A percentile compares a stretch with the other conserved stretches of the same genome.
phyloP scores from a whole-genome alignment of 805 yeast genomes.

The Lipomyces starkeyi region DNA sequence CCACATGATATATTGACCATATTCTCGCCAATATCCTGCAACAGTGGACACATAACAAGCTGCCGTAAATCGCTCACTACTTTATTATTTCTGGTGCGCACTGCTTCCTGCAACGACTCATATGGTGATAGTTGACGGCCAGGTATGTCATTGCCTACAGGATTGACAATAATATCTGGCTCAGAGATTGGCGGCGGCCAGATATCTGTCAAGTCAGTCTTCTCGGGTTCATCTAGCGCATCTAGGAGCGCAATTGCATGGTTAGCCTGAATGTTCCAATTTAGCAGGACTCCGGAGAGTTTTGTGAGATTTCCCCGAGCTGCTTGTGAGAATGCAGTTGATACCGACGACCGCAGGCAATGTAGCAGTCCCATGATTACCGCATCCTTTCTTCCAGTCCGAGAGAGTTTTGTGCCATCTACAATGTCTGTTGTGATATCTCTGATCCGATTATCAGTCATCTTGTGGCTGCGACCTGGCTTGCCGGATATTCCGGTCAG shows the following conservation, averaged over 20 bases:
- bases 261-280: constrained; percentile 9
- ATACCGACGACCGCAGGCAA: constrained; percentile 13
- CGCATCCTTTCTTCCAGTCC: constrained; percentile 14
- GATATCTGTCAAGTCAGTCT: constrained; percentile 13
- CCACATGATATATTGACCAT: constrained; percentile 31
- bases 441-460: background rate
- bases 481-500: constrained; percentile 8
- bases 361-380: constrained; percentile 14
- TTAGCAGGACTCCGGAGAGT: constrained; percentile 17
- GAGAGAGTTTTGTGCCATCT: constrained; percentile 25
- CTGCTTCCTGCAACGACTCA: constrained; percentile 5
- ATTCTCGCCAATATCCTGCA: constrained; percentile 14
- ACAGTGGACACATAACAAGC: constrained; percentile 22
- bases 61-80: constrained; percentile 14
- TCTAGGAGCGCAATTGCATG: constrained; percentile 13
- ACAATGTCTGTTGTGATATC: constrained; percentile 18
- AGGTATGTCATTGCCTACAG: background rate
- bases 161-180: too few relatives aligned
- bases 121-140: background rate
- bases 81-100: background rate
- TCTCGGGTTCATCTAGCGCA: constrained; percentile 22
- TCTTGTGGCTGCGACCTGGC: constrained; percentile 4
- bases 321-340: constrained; percentile 15
- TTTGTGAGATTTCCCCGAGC: constrained; percentile 12
- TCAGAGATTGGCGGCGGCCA: constrained; percentile 21